Evolutionary conservation across 2,329 filamentous ascomycete genomes (phyloP), one percentile per base, ranked within the genome.

Genomic region (Eutypella sp.): DNA sequence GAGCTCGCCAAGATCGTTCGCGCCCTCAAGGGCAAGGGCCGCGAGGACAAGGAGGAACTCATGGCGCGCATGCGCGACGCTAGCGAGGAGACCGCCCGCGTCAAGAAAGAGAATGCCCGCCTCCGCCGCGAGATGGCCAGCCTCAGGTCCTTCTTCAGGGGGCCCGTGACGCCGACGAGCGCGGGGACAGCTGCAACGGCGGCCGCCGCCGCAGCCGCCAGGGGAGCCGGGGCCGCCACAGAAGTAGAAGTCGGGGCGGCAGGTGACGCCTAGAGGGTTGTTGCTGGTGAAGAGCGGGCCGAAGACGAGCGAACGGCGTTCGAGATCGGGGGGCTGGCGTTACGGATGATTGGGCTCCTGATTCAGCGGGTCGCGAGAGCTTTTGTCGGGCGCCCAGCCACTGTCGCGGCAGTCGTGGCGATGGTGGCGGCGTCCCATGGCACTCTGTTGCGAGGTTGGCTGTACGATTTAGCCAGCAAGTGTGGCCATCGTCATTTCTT

Each of bases 51-150:
- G 57, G 87, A 90, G 57, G 88, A 92, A 57, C 67, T 96, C 48
- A 76, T 90, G 59, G 70, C 70, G 29, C 81, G 82, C 60, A 64
- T 96, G 48, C 84, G 79, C 55, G 87, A 89, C 53, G 77, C 81
- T 42, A 77, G 86, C 54, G 90, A 95, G 50, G 91, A 96, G 67
- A 79, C 82, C 46, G 82, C 81, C 22, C 78, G 82, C 54, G 67
- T 90, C 52, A 89, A 89, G 70, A 90, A 88, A 68, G 92, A 97
- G 65, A 96, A 95, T 62, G 80, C 84, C 46, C 75, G 88, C 51
- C 67, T 96, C 57, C 90, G 86, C 71, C 77, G 90, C 57, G 90
- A 96, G 71, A 83, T 91, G 60, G 79, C 85, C 27, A 89, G 87
- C 42, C 68, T 87, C 56, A 72, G 79, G 58, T 73, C 80, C 40